Percentiles rank a stretch among this genome's conserved stretches.
phyloP scores from a whole-genome alignment of 1,139 yeast genomes.

The Magnusiomyces tetraspermus region DNA sequence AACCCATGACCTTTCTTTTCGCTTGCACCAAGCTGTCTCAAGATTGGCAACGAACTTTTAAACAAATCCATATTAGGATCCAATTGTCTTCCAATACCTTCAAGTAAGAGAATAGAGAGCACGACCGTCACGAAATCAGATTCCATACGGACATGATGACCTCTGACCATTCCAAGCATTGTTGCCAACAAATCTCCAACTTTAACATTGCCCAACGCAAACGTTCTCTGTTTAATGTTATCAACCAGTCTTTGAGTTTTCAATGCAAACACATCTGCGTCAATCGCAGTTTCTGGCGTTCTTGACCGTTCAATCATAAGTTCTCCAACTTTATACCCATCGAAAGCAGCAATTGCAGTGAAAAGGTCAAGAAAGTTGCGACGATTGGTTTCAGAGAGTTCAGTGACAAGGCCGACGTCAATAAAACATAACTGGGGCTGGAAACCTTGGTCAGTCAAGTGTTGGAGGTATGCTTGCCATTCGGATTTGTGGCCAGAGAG shows the following conservation, averaged over 20 bases:
- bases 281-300: slow-evolving; percentile 85
- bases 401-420: slow-evolving; percentile 90
- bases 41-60: slow-evolving; percentile 86
- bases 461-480: slow-evolving; percentile 44
- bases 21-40: slow-evolving; percentile 70
- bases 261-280: slow-evolving; percentile 74
- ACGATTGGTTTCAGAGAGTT: slow-evolving; percentile 65
- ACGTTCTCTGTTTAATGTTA: slow-evolving; percentile 75
- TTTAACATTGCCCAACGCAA: slow-evolving; percentile 83
- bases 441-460: slow-evolving; percentile 52
- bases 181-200: slow-evolving; percentile 85
- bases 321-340: slow-evolving; percentile 91
- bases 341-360: slow-evolving; percentile 80
- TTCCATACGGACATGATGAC: slow-evolving; percentile 95
- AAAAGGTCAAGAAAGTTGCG: slow-evolving; percentile 82
- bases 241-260: slow-evolving; percentile 78
- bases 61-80: slow-evolving; percentile 89
- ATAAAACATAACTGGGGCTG: slow-evolving; percentile 84
- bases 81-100: slow-evolving; percentile 89
- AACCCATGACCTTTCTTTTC: slow-evolving; percentile 34
- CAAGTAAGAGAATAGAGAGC: slow-evolving; percentile 77
- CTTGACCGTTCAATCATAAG: slow-evolving; percentile 89
- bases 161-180: slow-evolving; percentile 81
- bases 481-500: slow-evolving; percentile 34
- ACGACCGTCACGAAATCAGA: slow-evolving; percentile 92